A percentile compares a stretch with the other conserved stretches of the same genome.
phyloP scores from a whole-genome alignment of 768 basidiomycete species.

The Dentipellis fragilis region DNA sequence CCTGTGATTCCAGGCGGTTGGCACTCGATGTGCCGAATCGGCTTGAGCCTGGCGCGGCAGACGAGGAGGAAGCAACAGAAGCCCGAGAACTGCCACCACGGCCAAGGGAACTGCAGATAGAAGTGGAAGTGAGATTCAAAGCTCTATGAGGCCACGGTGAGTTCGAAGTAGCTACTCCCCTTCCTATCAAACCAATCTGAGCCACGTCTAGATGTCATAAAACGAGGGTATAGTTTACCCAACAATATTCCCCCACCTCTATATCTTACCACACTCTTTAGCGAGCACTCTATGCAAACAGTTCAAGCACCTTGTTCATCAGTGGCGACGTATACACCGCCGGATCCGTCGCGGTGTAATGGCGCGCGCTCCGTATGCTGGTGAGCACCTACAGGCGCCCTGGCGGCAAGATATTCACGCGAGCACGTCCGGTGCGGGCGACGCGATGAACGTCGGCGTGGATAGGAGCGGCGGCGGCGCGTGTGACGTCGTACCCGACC shows the following conservation, averaged over 20 bases:
- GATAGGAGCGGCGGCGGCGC: slow-evolving; percentile 45
- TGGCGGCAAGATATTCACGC: slow-evolving; percentile 52
- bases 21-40: too few species aligned
- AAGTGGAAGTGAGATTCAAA: too few species aligned
- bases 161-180: too few species aligned
- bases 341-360: slow-evolving; percentile 44
- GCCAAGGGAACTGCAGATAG: too few species aligned
- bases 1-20: too few species aligned
- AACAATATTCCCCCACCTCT: background rate
- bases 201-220: too few species aligned
- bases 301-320: slow-evolving; percentile 40
- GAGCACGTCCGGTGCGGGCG: slow-evolving; percentile 39
- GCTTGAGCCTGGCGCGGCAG: too few species aligned
- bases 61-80: too few species aligned
- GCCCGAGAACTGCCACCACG: too few species aligned
- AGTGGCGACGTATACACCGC: slow-evolving; percentile 41
- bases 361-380: slow-evolving; percentile 34
- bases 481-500: slow-evolving; percentile 68
- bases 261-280: too few species aligned
- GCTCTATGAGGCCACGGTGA: too few species aligned
- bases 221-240: background rate
- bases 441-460: slow-evolving; percentile 49
- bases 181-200: too few species aligned
- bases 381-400: slow-evolving; percentile 49
- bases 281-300: slow-evolving; percentile 51